phyloP scores from a whole-genome alignment of 2,329 filamentous ascomycete genomes.

The Talaromyces atroroseus region DNA sequence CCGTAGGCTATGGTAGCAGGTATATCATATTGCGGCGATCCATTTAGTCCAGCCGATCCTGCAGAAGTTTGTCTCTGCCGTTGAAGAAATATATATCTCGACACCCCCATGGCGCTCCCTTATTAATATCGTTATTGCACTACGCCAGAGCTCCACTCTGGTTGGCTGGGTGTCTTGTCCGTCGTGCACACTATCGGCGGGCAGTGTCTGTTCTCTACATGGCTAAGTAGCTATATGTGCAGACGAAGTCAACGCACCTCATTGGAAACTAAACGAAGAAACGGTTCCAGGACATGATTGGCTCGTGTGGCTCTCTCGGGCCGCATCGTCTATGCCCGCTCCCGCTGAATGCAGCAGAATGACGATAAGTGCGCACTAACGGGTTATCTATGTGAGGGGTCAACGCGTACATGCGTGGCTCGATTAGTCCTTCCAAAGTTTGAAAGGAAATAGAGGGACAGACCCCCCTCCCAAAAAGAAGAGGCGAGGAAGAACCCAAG shows the following conservation, averaged over 20 bases:
- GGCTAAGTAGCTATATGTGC: not conserved
- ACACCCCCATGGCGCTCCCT: not conserved
- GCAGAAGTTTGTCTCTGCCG: not conserved
- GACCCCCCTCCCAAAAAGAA: too few species aligned
- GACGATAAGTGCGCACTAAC: not conserved
- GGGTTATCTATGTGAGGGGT: not conserved
- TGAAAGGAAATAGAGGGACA: not conserved
- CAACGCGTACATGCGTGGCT: not conserved
- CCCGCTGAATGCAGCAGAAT: not conserved
- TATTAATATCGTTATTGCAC: not conserved
- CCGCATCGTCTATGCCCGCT: not conserved
- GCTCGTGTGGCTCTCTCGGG: not conserved
- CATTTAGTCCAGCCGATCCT: constrained; percentile 12
- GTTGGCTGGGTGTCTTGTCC: constrained; percentile 6
- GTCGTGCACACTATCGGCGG: not conserved
- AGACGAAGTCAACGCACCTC: not conserved
- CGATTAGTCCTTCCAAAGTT: not conserved
- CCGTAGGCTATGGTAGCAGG: not conserved
- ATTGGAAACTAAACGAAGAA: not conserved
- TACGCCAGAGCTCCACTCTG: not conserved
- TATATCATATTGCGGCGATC: constrained; percentile 2
- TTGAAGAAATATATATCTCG: not conserved
- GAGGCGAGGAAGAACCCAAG: not conserved
- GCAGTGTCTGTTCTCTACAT: not conserved
- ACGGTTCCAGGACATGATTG: not conserved